Evolutionary conservation across 2,329 filamentous ascomycete genomes (phyloP), one percentile per base, ranked within the genome.

Genomic region (Fusarium sp.): DNA sequence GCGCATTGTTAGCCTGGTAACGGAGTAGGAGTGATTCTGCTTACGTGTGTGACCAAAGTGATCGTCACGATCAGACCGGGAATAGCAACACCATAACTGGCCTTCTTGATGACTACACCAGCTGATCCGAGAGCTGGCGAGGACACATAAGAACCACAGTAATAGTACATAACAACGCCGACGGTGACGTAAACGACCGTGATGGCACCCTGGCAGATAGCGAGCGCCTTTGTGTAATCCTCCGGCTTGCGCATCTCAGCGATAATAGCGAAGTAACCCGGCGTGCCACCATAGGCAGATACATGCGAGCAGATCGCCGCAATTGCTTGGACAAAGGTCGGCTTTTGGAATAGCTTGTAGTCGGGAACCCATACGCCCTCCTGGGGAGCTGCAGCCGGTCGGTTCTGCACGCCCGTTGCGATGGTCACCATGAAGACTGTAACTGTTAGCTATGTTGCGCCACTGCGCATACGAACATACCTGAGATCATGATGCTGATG

Each of bases 121-220:
- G 82, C 83, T 5, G 82, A 83, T 4, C 82, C 83, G 10, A 85
- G 78, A 5, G 83, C 82, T 0, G 83, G 83, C 0, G 82, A 84
- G 0, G 83, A 80, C 2, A 85, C 82, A 62, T 81, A 84, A 1
- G 80, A 81, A 1, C 83, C 83, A 60, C 81, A 84, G 68, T 76
- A 85, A 49, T 80, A 80, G 74, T 85, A 85, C 11, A 85, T 79
- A 1, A 84, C 78, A 4, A 77, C 66, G 5, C 75, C 76, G 2
- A 82, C 77, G 1, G 74, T 61, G 8, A 77, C 51, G n/a, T 81
- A 81, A 7, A 77, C 77, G 3, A 78, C 49, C 1, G 78, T 73
- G 2, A 81, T 71, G 0, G 63, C 74, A 55, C 25, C 68, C 62
- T 68, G 75, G 49, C 73, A 77, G 3, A 77, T 51, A 6, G 76